Evolutionary conservation across 169 alveolate species (phyloP).

Genomic region (Babesia ovis): DNA sequence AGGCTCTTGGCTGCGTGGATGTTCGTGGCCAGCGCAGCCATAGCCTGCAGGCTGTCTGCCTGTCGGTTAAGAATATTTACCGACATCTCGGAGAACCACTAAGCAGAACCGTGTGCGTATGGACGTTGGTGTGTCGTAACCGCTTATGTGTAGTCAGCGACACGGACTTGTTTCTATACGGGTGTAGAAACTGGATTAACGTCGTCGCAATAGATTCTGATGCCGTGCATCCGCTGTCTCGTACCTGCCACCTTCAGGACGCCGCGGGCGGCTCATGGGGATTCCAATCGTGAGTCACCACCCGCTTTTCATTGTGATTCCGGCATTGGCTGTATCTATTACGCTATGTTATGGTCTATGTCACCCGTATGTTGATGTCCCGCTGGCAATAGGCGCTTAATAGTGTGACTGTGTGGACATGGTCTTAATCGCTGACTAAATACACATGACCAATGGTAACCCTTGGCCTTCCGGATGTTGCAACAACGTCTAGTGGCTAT

Average conservation of each 20-base stretch:
- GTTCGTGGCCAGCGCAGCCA: constrained; percentile 95
- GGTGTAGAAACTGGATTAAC: background rate
- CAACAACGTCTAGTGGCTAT: too few species aligned
- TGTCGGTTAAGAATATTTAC: constrained; percentile 88
- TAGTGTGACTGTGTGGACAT: too few species aligned
- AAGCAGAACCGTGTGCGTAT: background rate
- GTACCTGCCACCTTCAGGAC: constrained; percentile 23
- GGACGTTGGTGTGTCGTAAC: constrained; percentile 19
- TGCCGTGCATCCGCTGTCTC: constrained; percentile 11
- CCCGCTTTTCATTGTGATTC: too few species aligned
- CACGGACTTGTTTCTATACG: background rate
- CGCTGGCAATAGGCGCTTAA: too few species aligned
- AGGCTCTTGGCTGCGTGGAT: constrained; percentile 96
- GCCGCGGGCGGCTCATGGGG: constrained; percentile 34
- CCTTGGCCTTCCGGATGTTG: too few species aligned
- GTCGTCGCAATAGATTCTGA: background rate
- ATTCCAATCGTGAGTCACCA: too few species aligned
- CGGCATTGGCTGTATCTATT: too few species aligned
- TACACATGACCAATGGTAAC: too few species aligned
- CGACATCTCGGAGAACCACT: constrained; percentile 59
- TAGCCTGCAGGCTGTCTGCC: constrained; percentile 94
- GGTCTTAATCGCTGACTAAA: too few species aligned
- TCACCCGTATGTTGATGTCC: too few species aligned
- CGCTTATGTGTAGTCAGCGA: too few species aligned
- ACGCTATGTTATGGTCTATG: too few species aligned